Conservation (phyloP, 495 filamentous ascomycete genomes). For the Penicillium robsamsonii region DNA sequence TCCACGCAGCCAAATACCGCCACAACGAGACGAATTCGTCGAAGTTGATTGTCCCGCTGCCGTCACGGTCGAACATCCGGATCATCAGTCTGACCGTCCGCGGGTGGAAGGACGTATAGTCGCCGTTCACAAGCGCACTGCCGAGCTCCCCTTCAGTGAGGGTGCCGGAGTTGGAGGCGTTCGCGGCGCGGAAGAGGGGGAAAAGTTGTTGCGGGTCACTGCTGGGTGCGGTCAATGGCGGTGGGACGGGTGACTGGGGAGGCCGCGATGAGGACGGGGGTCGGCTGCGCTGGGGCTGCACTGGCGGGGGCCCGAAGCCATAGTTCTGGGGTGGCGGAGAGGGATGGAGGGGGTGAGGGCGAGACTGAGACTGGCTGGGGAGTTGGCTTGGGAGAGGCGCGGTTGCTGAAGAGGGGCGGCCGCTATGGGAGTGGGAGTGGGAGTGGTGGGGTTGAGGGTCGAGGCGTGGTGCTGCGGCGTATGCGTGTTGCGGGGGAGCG, state of each 20-base stretch:
- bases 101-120: conserved; percentile 92
- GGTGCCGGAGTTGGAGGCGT: conserved; percentile 76
- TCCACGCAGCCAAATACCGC: conserved; percentile 93
- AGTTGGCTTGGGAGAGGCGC: conserved; percentile 24
- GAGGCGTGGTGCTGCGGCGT: conserved; percentile 27
- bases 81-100: conserved; percentile 99
- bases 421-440: conserved; percentile 33
- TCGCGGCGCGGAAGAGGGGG: conserved; percentile 87
- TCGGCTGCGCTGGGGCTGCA: conserved; percentile 44
- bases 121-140: conserved; percentile 91
- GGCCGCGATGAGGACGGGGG: conserved; percentile 61
- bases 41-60: conserved; percentile 84
- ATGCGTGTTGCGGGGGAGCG: conserved; percentile 28
- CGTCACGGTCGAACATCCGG: conserved; percentile 90
- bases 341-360: conserved; percentile 40
- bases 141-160: conserved; percentile 86
- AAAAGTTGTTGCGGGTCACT: conserved; percentile 59
- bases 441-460: conserved; percentile 29
- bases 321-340: conserved; percentile 61
- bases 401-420: conserved; percentile 27
- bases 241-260: conserved; percentile 52
- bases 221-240: conserved; percentile 64
- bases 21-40: conserved; percentile 93
- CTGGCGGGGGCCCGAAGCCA: conserved; percentile 55
- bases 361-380: conserved; percentile 32